Evolutionary conservation across 176 grass and related monocot species (phyloP).

Genomic region (Echinochloa phyllopogon): DNA sequence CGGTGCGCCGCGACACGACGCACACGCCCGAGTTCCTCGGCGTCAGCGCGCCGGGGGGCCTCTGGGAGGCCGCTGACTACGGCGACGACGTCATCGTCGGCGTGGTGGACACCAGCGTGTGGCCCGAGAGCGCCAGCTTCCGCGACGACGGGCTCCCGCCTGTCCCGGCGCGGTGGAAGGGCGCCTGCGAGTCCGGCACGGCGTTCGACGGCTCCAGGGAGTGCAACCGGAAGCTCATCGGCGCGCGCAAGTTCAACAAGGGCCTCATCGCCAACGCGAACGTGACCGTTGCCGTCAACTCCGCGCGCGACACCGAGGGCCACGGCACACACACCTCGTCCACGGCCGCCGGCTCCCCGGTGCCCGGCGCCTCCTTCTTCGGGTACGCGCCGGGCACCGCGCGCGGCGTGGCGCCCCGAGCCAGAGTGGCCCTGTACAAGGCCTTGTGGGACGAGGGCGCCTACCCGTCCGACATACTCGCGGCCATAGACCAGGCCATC

Average conservation of each 20-base stretch:
- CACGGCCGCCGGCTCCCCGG: constrained; percentile 59
- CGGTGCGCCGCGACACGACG: constrained; percentile 68
- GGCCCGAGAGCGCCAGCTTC: constrained; percentile 92
- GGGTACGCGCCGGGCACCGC: constrained; percentile 61
- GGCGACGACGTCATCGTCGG: constrained; percentile 82
- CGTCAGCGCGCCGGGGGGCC: constrained; percentile 11
- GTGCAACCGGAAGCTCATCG: constrained; percentile 89
- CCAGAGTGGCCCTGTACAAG: constrained; percentile 83
- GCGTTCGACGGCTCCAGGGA: constrained; percentile 53
- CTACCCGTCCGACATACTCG: constrained; percentile 66
- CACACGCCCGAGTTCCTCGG: constrained; percentile 81
- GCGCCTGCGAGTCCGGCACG: constrained; percentile 60
- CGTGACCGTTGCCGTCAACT: constrained; percentile 55
- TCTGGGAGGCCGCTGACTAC: constrained; percentile 55
- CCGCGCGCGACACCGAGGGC: constrained; percentile 66
- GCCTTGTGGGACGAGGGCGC: constrained; percentile 57
- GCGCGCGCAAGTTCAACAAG: constrained; percentile 73
- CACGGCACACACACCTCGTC: constrained; percentile 95
- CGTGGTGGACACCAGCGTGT: constrained; percentile 71
- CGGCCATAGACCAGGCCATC: constrained; percentile 81
- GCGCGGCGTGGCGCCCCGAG: constrained; percentile 71
- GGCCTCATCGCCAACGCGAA: constrained; percentile 51
- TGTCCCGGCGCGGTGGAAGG: constrained; percentile 67
- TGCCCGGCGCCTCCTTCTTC: constrained; percentile 53
- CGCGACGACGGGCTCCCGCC: constrained; percentile 55